Conservation (phyloP, 2,329 filamentous ascomycete genomes). For the Venturia carpophila region DNA sequence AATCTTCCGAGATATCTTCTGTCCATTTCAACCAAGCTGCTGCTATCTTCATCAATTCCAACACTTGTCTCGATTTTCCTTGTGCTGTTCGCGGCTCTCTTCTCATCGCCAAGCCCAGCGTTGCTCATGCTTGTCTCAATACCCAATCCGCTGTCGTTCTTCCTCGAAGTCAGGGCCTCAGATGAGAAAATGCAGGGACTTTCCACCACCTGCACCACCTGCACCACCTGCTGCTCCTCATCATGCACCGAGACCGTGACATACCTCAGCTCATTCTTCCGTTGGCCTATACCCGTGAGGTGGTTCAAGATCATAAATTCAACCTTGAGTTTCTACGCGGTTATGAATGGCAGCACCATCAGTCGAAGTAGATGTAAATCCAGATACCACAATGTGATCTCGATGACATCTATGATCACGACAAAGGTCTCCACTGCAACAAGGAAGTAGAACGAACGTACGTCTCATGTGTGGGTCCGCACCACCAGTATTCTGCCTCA, state of each 20-base stretch:
- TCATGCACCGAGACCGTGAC: neutral
- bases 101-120: neutral
- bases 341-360: neutral
- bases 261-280: constrained; percentile 6
- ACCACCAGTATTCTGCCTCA: neutral
- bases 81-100: neutral
- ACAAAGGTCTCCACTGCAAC: neutral
- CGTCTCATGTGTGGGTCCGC: neutral
- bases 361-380: neutral
- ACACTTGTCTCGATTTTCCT: neutral
- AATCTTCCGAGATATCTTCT: constrained; percentile 7
- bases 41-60: neutral
- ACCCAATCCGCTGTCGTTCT: neutral
- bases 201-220: neutral
- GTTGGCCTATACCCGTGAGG: neutral
- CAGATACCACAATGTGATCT: neutral
- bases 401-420: neutral
- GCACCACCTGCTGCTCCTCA: neutral
- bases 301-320: constrained; percentile 10
- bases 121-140: neutral
- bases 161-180: neutral
- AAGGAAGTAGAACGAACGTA: neutral
- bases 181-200: neutral
- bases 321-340: constrained; percentile 9
- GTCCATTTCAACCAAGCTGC: neutral